Conservation (phyloP, 2,329 filamentous ascomycete genomes). For the Aaosphaeria arxii region DNA sequence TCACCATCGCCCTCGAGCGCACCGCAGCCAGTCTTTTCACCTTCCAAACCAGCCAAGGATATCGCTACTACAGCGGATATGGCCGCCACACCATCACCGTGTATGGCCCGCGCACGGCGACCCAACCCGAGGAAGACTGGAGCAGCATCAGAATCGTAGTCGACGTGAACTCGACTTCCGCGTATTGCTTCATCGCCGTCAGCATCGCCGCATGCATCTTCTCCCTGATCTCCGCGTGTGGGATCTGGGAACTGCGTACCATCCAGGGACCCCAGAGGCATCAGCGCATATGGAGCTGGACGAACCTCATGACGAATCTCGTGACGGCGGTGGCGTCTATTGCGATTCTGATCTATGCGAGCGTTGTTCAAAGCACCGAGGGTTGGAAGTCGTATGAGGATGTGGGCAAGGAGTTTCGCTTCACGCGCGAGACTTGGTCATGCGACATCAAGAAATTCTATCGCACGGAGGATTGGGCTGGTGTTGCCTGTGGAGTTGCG, state of each 20-base stretch:
- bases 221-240: constrained; percentile 15
- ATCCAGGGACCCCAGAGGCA: constrained; percentile 18
- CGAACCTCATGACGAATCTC: constrained; percentile 14
- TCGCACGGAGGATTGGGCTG: constrained; percentile 17
- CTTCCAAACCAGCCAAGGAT: constrained; percentile 9
- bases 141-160: constrained; percentile 8
- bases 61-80: not conserved
- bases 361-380: constrained; percentile 11
- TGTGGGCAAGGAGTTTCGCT: constrained; percentile 9
- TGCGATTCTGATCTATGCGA: constrained; percentile 19
- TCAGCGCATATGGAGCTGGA: constrained; percentile 26
- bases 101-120: constrained; percentile 5
- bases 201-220: constrained; percentile 15
- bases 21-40: constrained; percentile 15
- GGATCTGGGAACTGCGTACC: constrained; percentile 27
- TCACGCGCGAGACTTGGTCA: constrained; percentile 25
- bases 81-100: constrained; percentile 2
- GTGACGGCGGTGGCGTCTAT: constrained; percentile 12
- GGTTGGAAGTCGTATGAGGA: constrained; percentile 18
- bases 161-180: constrained; percentile 9
- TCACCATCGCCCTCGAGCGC: constrained; percentile 25
- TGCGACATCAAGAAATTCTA: constrained; percentile 22
- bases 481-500: constrained; percentile 18
- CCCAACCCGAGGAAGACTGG: not conserved
- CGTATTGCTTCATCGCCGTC: constrained; percentile 15